phyloP scores from a whole-genome alignment of 495 filamentous ascomycete genomes.

The Viridothelium virens region DNA sequence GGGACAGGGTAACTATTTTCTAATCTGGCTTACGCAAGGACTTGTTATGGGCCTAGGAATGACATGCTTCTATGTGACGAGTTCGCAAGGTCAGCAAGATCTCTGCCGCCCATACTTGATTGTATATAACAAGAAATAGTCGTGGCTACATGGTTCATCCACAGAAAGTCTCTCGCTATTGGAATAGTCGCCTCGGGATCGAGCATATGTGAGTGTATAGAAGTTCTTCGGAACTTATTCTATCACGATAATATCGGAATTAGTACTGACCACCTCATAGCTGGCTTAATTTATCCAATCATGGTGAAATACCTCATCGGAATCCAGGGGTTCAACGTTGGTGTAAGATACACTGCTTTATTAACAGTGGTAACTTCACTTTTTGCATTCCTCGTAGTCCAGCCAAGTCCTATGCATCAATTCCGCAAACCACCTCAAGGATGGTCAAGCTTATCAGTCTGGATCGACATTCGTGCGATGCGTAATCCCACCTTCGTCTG shows the following conservation, averaged over 20 bases:
- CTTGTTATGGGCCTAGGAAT: constrained; percentile 38
- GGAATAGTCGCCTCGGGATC: constrained; percentile 41
- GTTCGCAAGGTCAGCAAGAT: constrained; percentile 34
- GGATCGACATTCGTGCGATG: constrained; percentile 36
- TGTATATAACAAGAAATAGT: constrained; percentile 24
- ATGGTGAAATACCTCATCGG: constrained; percentile 33
- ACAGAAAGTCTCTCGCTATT: constrained; percentile 35
- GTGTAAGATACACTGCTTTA: constrained; percentile 28
- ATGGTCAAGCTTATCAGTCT: constrained; percentile 24
- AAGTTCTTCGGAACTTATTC: background rate
- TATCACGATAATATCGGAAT: background rate
- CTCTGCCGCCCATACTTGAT: constrained; percentile 5
- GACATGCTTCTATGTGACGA: constrained; percentile 41
- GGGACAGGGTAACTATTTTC: constrained; percentile 29
- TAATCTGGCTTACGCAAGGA: constrained; percentile 37
- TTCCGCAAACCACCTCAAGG: constrained; percentile 18
- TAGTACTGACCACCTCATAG: constrained; percentile 9
- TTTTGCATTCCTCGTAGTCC: constrained; percentile 32
- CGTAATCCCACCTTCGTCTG: constrained; percentile 29
- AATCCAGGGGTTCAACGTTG: constrained; percentile 31
- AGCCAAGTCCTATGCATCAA: constrained; percentile 29
- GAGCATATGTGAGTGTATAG: constrained; percentile 26
- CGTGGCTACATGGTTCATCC: constrained; percentile 37
- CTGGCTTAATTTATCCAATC: constrained; percentile 36
- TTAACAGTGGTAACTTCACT: constrained; percentile 29